Evolutionary conservation across 331 rosid species (phyloP), one percentile per base, ranked within the genome.

Genomic region (Phaseolus coccineus): DNA sequence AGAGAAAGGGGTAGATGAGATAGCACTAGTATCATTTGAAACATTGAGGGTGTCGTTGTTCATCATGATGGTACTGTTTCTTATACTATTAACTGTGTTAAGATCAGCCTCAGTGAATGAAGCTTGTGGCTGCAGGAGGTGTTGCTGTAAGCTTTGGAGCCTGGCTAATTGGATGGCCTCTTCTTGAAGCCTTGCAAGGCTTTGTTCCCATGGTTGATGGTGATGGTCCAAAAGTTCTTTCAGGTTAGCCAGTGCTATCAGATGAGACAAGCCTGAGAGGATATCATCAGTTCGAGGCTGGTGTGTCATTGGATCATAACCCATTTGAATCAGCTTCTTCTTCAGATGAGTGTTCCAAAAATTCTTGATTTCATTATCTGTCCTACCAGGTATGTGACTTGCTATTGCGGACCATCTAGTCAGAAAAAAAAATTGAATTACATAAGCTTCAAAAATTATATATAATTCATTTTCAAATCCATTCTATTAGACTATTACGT

Each of bases 301-400:
- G 72, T 93, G 98, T 4, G 97, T 93, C 91, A 91, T 88, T 19
- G 98, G 98, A 81, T 93, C 97, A 69, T 81, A 91, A 7, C 98
- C 98, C 98, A 91, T 93, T 68, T 87, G 97, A 80, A 93, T 93
- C 19, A 93, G 90, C 89, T 88, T 93, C 82, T 91, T 93, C 85
- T 88, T 93, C 39, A 93, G 63, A 79, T 90, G 93, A n/a, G 98
- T 93, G 82, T 93, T 93, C 98, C 98, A 91, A 77, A 93, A 91
- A 57, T 93, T 93, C 85, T 93, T 93, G 4, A 93, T 90, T 40
- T 91, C 98, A 58, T 93, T 93, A 48, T 93, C 98, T 3, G 97
- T 93, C 35, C 98, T 70, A 11, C 98, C 98, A 0, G 98, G 95
- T 27, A 93, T 84, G 86, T 90, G 95, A 76, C 90, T 79, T 15